A percentile compares a stretch with the other conserved stretches of the same genome.
Evolutionary conservation across 1,139 yeast genomes (phyloP).

Genomic region (Candida frijolesensis): DNA sequence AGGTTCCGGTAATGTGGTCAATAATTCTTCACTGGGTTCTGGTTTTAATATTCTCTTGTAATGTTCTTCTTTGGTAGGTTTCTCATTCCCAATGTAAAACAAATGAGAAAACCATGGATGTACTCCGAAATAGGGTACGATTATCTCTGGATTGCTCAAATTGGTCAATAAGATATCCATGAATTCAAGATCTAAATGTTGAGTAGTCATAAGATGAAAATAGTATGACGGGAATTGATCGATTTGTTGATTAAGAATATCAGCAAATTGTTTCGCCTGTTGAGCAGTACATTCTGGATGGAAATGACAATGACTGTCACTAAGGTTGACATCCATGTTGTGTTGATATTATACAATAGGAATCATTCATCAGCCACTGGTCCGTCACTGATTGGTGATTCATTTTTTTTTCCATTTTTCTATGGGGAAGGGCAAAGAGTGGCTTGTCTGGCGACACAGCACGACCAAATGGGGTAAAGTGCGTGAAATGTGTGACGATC

Average conservation of each 20-base stretch:
- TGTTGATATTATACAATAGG: too few relatives aligned
- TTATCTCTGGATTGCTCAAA: constrained; percentile 20
- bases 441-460: too few relatives aligned
- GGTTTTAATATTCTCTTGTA: constrained; percentile 55
- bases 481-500: too few relatives aligned
- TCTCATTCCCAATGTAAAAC: constrained; percentile 31
- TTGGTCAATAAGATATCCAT: constrained; percentile 33
- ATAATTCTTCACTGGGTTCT: constrained; percentile 40
- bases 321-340: constrained; percentile 5
- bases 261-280: constrained; percentile 14
- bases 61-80: constrained; percentile 45
- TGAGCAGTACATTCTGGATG: constrained; percentile 18
- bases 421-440: too few relatives aligned
- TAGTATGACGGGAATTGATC: constrained; percentile 6
- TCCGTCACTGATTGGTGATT: too few relatives aligned
- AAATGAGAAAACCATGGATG: constrained; percentile 92
- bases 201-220: constrained; percentile 58
- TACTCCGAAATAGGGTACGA: constrained; percentile 73
- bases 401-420: too few relatives aligned
- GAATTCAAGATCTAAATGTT: constrained; percentile 48
- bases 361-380: too few relatives aligned
- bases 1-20: constrained; percentile 65
- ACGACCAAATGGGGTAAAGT: too few relatives aligned
- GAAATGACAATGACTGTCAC: constrained; percentile 26
- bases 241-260: constrained; percentile 11